Evolutionary conservation across 257 asterid species (phyloP), one percentile per base, ranked within the genome.

Genomic region (Solanum bulbocastanum): DNA sequence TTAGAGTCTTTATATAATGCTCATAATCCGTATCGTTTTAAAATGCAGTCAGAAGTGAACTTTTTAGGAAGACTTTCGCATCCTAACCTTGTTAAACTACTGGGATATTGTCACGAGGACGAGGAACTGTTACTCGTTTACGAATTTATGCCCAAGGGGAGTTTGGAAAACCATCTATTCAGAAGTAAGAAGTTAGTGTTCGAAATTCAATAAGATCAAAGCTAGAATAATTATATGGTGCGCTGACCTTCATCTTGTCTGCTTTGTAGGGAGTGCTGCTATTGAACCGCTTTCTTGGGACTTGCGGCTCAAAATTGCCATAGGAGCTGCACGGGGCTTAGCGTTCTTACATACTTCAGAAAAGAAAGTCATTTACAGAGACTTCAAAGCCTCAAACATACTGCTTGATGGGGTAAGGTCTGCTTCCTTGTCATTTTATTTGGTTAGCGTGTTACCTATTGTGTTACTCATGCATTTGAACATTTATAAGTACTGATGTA

Each of bases 51-150:
- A 44, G 91, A 92, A 89, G 88, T 92, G 27, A 92, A 90, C 88
- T 91, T 91, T 72, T 89, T 92, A 83, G 93, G 93, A 83, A 88
- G 92, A 87, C 93, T 92, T 92, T 91, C 94, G 1, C 94, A 91
- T 85, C 91, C 93, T 62, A 91, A 92, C 88, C 91, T 92, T 78
- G 93, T 92, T 49, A 91, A 89, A 86, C 88, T 92, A 25, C 86
- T 90, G 42, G 94, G 94, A 76, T 92, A 91, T 79, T 91, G 93
- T 52, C 79, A 88, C 42, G 93, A 92, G 42, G 93, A 91, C n/a
- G 69, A 87, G 84, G 91, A 92, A 85, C 89, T 90, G 52, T 75
- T 92, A 62, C 94, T 92, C 22, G 91, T 91, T 18, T 91, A 92
- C n/a, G 93, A 91, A 87, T 92, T 87, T 86, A 88, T 91, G 90